phyloP scores from a whole-genome alignment of 2,329 filamentous ascomycete genomes.

The Davidsoniella neocaledoniae region DNA sequence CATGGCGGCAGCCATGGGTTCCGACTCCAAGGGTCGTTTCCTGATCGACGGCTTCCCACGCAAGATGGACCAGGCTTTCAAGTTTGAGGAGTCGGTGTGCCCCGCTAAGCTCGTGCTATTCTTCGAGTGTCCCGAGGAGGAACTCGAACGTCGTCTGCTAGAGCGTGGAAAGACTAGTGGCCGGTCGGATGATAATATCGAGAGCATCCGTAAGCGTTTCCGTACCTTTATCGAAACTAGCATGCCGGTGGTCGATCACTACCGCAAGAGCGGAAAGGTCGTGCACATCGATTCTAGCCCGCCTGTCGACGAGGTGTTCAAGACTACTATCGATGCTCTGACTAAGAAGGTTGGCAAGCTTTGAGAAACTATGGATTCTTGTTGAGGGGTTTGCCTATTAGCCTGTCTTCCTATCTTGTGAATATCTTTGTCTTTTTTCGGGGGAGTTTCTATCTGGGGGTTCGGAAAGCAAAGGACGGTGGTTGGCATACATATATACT shows the following conservation, averaged over 20 bases:
- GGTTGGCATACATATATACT: too few relatives aligned
- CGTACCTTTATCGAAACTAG: conserved; percentile 85
- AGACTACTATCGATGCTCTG: conserved; percentile 34
- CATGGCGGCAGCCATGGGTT: conserved; percentile 54
- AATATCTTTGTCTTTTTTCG: too few relatives aligned
- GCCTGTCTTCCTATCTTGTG: too few relatives aligned
- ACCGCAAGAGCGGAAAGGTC: conserved; percentile 58
- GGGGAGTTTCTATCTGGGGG: too few relatives aligned
- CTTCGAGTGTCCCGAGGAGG: conserved; percentile 79
- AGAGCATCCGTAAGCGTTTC: conserved; percentile 94
- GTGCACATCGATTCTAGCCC: conserved; percentile 62
- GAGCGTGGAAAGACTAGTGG: conserved; percentile 89
- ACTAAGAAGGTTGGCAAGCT: conserved; percentile 27
- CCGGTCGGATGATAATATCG: conserved; percentile 80
- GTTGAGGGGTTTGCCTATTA: too few relatives aligned
- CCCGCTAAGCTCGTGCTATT: conserved; percentile 76
- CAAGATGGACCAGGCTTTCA: conserved; percentile 90
- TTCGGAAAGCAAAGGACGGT: too few relatives aligned
- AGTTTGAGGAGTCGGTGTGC: conserved; percentile 83
- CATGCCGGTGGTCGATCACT: conserved; percentile 91
- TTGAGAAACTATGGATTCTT: background rate
- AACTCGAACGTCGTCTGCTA: conserved; percentile 70
- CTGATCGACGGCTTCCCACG: conserved; percentile 72
- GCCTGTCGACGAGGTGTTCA: conserved; percentile 43
- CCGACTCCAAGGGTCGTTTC: conserved; percentile 48